Conservation (phyloP, 2,329 filamentous ascomycete genomes). For the Cercospora brassicicola region DNA sequence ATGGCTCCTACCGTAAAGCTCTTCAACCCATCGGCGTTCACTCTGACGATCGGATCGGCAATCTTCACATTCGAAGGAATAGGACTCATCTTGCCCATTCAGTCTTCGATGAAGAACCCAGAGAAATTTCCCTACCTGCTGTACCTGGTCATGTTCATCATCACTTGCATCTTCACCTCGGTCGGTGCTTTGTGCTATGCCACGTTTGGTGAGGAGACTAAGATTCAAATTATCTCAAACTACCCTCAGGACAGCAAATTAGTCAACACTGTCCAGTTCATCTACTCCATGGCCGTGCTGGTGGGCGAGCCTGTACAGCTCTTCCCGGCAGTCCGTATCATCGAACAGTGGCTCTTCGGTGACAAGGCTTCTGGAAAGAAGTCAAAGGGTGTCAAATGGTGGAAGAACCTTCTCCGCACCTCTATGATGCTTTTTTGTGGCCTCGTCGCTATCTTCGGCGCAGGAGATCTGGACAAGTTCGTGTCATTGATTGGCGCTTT, state of each 20-base stretch:
- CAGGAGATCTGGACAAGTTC: conserved; percentile 70
- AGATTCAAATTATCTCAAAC: conserved; percentile 74
- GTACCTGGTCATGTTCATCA: conserved; percentile 68
- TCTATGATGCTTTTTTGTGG: conserved; percentile 60
- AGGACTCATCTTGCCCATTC: conserved; percentile 72
- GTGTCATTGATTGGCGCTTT: conserved; percentile 72
- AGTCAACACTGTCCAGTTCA: conserved; percentile 74
- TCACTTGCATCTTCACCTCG: conserved; percentile 70
- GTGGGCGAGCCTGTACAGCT: conserved; percentile 72
- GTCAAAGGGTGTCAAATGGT: conserved; percentile 67
- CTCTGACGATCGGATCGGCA: conserved; percentile 69
- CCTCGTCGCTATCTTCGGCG: conserved; percentile 62
- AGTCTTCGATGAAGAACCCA: conserved; percentile 71
- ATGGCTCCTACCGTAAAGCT: conserved; percentile 62
- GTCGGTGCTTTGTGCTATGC: conserved; percentile 73
- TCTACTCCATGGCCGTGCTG: conserved; percentile 73
- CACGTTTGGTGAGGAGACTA: conserved; percentile 67
- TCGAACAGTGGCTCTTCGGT: conserved; percentile 69
- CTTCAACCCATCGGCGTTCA: conserved; percentile 69
- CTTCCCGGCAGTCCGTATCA: conserved; percentile 70
- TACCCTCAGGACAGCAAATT: conserved; percentile 68
- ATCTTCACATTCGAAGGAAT: conserved; percentile 81
- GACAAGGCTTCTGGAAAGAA: conserved; percentile 65
- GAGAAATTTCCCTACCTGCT: conserved; percentile 67
- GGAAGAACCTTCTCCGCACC: conserved; percentile 68